phyloP scores from a whole-genome alignment of 768 basidiomycete genomes.

The Amanita polypyramis region DNA sequence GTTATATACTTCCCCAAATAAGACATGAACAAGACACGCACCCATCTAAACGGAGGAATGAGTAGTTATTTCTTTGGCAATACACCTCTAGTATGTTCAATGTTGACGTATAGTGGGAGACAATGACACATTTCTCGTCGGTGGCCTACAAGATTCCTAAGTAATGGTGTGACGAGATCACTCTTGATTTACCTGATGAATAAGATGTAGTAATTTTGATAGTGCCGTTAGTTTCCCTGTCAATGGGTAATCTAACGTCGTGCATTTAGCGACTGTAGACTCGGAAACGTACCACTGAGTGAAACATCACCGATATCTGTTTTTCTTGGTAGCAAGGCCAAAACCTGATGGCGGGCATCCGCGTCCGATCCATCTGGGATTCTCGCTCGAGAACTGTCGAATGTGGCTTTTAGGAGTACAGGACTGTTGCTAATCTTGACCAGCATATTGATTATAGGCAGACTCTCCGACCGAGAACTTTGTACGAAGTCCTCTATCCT shows the following conservation, averaged over 20 bases:
- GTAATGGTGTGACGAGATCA: not conserved
- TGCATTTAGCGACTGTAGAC: not conserved
- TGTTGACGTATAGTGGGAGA: slow-evolving; percentile 95
- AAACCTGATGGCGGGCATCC: slow-evolving; percentile 22
- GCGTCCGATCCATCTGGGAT: slow-evolving; percentile 12
- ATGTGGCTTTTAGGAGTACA: slow-evolving; percentile 71
- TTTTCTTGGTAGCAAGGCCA: slow-evolving; percentile 47
- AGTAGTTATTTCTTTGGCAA: slow-evolving; percentile 68
- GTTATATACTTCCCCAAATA: not conserved
- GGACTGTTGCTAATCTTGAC: slow-evolving; percentile 94
- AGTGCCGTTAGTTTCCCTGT: slow-evolving; percentile 70
- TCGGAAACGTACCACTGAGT: slow-evolving; percentile 56
- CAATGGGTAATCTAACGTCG: not conserved
- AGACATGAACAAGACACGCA: slow-evolving; percentile 18
- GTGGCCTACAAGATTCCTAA: slow-evolving; percentile 38
- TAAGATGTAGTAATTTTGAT: slow-evolving; percentile 45
- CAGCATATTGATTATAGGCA: slow-evolving; percentile 69
- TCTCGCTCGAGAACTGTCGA: slow-evolving; percentile 45
- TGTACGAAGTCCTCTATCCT: slow-evolving; percentile 60
- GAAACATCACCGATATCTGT: slow-evolving; percentile 60
- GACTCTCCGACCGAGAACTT: slow-evolving; percentile 64
- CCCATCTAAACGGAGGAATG: slow-evolving; percentile 85
- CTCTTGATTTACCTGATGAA: slow-evolving; percentile 40
- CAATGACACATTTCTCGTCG: slow-evolving; percentile 90
- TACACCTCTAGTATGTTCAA: slow-evolving; percentile 85